These are phyloP conservation scores for Coniochaeta ligniaria DNA, from an alignment of 2,329 filamentous ascomycete species.

Conservation along the genomic window DNA sequence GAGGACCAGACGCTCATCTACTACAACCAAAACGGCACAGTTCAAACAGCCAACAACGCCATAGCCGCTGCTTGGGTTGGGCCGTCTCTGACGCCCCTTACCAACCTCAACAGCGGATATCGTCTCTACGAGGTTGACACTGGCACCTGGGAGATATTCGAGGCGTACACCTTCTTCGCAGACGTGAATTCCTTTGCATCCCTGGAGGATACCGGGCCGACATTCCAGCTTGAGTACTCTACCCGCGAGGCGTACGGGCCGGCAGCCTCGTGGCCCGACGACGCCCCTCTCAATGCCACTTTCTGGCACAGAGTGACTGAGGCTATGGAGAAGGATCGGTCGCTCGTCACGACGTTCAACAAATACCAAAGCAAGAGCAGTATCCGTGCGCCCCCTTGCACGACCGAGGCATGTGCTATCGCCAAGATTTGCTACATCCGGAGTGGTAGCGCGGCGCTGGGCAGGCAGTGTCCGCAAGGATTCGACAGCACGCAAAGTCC, in stretches of 20 bases:
- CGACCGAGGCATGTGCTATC: conserved; percentile 37
- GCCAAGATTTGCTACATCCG: conserved; percentile 55
- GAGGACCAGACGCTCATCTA: conserved; percentile 34
- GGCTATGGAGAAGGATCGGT: conserved; percentile 43
- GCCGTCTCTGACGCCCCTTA: conserved; percentile 39
- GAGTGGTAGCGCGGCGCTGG: conserved; percentile 44
- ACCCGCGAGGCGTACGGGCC: conserved; percentile 32
- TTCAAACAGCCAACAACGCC: conserved; percentile 29
- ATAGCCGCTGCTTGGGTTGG: conserved; percentile 31
- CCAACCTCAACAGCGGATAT: conserved; percentile 34
- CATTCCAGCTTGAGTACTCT: conserved; percentile 34
- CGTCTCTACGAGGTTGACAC: conserved; percentile 37
- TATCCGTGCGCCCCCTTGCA: conserved; percentile 42
- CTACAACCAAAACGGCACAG: conserved; percentile 39
- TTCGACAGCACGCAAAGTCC: conserved; percentile 30
- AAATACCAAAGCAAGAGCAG: conserved; percentile 44
- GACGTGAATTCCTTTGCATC: conserved; percentile 30
- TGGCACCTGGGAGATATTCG: conserved; percentile 31
- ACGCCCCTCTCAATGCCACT: conserved; percentile 47
- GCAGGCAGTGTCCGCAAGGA: conserved; percentile 43
- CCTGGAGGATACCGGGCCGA: conserved; percentile 23
- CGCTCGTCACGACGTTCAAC: conserved; percentile 42
- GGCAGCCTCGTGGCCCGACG: conserved; percentile 29
- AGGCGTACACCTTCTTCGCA: conserved; percentile 33
- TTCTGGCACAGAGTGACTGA: conserved; percentile 54